Evolutionary conservation across 148 eudicot genomes (phyloP).

Genomic region (Spergularia marina): DNA sequence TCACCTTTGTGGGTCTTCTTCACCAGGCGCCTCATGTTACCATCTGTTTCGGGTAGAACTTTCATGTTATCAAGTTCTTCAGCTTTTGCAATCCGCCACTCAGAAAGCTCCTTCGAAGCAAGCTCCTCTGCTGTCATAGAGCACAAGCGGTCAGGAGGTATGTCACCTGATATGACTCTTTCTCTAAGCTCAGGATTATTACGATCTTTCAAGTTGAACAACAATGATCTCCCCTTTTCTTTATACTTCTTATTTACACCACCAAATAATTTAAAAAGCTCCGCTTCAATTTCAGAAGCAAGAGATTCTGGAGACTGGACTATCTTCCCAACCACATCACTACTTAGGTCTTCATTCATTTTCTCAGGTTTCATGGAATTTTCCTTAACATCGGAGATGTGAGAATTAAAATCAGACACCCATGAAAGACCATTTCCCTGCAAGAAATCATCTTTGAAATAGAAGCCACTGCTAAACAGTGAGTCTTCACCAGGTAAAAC

Average conservation of each 20-base stretch:
- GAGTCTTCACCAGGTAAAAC: constrained; percentile 54
- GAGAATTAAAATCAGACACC: constrained; percentile 59
- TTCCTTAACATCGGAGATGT: constrained; percentile 38
- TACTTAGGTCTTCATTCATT: constrained; percentile 23
- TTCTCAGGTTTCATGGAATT: constrained; percentile 31
- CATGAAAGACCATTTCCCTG: constrained; percentile 93
- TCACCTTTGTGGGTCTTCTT: constrained; percentile 99
- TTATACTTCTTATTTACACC: constrained; percentile 94
- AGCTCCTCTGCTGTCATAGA: constrained; percentile 99
- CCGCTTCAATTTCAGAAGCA: constrained; percentile 68
- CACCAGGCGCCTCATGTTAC: constrained; percentile 77
- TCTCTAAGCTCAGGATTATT: constrained; percentile 87
- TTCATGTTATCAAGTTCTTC: constrained; percentile 77
- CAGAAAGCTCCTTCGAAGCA: constrained; percentile 90
- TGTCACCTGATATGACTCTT: constrained; percentile 81
- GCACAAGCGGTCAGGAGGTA: constrained; percentile 77
- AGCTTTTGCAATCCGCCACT: constrained; percentile 97
- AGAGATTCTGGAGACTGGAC: constrained; percentile 49
- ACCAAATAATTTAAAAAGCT: constrained; percentile 81
- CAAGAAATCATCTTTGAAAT: constrained; percentile 77
- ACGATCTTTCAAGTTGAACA: constrained; percentile 89
- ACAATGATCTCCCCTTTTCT: constrained; percentile 87
- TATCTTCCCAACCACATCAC: constrained; percentile 19
- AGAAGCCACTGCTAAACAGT: constrained; percentile 56
- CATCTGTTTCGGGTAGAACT: constrained; percentile 79